Base-by-base conservation (phyloP, 2,329 filamentous ascomycete genomes). In the Sclerotinia subarctica region DNA sequence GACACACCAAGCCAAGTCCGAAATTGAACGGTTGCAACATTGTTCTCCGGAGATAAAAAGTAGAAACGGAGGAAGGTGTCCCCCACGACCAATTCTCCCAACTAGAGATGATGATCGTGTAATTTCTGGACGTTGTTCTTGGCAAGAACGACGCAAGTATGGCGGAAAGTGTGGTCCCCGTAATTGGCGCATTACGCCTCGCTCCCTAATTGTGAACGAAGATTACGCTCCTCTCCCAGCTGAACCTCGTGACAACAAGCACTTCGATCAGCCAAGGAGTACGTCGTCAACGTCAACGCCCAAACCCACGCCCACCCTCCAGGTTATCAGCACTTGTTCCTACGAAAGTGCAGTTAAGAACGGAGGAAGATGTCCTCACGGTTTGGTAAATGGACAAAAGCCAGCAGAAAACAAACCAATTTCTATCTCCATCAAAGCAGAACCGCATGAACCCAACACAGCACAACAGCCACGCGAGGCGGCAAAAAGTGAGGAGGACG, bases 101-200 rank as follows among this genome's bases (percentile, higher is more conserved):
- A 51, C 19, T 24, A 51, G 59, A 24, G 59, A 62, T 19, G 59
- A 62, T 38, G 59, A 62, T 11, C 46, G 29, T 51, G 46, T 62
- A 15, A 6, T 51, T 8, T 7, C 21, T 11, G 32, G 8, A 24
- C 29, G 21, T 24, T 51, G 59, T 17, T 51, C 59, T 51, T 62
- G 46, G 59, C 46, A 62, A 38, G 59, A 38, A 10, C 13, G 59
- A 51, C 59, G 59, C 59, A 51, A 38, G 15, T 8, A 51, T 17
- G 29, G 46, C 1, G 59, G 59, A 62, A 62, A 3, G n/a, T 62
- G 46, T 51, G 13, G 19, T 6, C 19, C 29, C 49, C 21, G 6
- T 49, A n/a, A 49, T 11, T 38, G 46, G 46, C 59, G 15, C 21
- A 21, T 32, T n/a, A 38, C 21, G 32, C 29, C 21, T 26, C 46